Base-by-base conservation (phyloP, 1,284 basidiomycete species). In the Omphalotus olearius region DNA sequence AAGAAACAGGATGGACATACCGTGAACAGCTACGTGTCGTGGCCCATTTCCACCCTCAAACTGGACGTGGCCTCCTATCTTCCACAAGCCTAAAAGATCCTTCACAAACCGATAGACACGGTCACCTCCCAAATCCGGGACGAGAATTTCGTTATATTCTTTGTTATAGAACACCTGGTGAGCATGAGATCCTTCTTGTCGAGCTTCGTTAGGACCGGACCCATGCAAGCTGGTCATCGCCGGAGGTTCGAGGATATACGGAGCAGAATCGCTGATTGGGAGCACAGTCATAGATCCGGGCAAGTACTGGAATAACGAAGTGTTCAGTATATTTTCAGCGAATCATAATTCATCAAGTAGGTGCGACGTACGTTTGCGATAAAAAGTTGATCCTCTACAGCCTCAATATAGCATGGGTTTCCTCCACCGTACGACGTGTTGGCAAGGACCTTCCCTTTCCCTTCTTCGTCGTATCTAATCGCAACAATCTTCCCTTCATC, bases 91-190 rank as follows among this genome's bases (percentile, higher is more conserved):
- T 16, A 65, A 62, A 0, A 52, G 59, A 51, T 70, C 59, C 57
- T 71, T 76, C 51, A 66, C 68, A 51, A 87, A 71, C 25, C 79
- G 73, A 64, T 75, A 79, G n/a, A 85, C 74, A 50, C 72, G 73
- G 62, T 90, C 88, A 1, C 78, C 70, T 9, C 88, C 88, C 2
- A 90, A 69, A 62, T 90, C 86, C 1, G 87, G 82, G 1, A 90
- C 73, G 17, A 90, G 69, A 9, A 90, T 65, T 57, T 88, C 85
- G n/a, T 58, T 54, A 45, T 68, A 66, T 33, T 68, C 59, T 47
- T 66, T 61, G 50, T 63, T 64, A 43, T 78, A 59, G 49, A 76
- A 60, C 30, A 80, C 75, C 60, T 90, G 83, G 64, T 91, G 88
- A 0, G 84, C 82, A 61, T 91, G 88, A 2, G 88, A 73, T 2